Base-by-base conservation (phyloP, 1,284 basidiomycete genomes). In the Pterulicium gracile region DNA sequence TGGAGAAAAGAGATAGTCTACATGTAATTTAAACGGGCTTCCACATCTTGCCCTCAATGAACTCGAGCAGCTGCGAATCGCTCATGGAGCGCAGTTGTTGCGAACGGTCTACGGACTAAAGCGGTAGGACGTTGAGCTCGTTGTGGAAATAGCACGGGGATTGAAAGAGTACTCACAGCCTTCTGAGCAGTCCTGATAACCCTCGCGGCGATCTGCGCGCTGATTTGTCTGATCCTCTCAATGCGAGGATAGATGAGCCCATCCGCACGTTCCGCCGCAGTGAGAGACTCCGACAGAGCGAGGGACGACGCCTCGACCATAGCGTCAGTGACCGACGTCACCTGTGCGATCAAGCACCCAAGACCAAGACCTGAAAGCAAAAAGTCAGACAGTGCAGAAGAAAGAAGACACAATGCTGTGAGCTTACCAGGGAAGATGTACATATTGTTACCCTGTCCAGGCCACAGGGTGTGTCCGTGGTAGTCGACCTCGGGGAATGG, bases 361-460 rank as follows among this genome's bases (percentile, higher is more conserved):
- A 95, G 72, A 4, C 91, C 91, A 45, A 94, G 71, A 47, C 88
- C 86, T 65, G 65, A 65, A 49, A 55, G 58, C 46, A 59, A 54
- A 54, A 50, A 52, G 22, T 43, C 43, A 42, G 46, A 45, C 47
- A 21, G 13, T 49, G 48, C 35, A 52, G 52, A 49, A 59, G 52
- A 43, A 55, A 51, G 47, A 49, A 51, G 32, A 40, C 42, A 23
- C 22, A 17, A 47, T 53, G 55, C 53, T 45, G 46, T 46, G 21
- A 43, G 61, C 68, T 12, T 43, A 75, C 78, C 75, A 48, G 80
- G 78, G 68, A 82, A 83, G 58, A 83, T 80, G 58, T 81, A 86
- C 83, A 91, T 89, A 66, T 93, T 94, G 63, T 94, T 93, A 27
- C 84, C 92, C 65, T 96, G 94, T 27, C 89, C 89, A 3, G 93